Percentiles rank a stretch among this genome's conserved stretches.
Conservation (phyloP, 352 stramenopile genomes). For the Globisporangium rhizosaccharum region DNA sequence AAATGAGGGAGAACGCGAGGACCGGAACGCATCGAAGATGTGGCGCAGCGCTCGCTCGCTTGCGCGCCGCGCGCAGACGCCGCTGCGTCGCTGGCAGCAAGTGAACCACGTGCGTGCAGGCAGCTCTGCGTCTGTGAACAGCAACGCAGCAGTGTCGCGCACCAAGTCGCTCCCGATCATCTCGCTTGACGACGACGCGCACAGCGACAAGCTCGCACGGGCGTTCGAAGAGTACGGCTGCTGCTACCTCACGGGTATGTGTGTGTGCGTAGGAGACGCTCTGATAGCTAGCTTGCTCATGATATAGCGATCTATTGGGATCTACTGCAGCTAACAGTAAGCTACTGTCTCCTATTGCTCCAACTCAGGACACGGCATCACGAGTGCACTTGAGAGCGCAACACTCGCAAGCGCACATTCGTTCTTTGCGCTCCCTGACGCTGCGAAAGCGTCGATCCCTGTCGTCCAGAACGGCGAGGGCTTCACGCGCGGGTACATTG, state of each 20-base stretch:
- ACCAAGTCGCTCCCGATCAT: constrained; percentile 35
- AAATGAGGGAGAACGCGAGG: not conserved
- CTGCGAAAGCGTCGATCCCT: constrained; percentile 48
- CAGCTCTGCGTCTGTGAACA: not conserved
- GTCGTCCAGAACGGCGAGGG: constrained; percentile 58
- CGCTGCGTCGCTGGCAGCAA: not conserved
- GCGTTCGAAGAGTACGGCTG: constrained; percentile 69
- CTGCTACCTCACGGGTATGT: constrained; percentile 55
- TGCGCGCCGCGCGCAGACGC: not conserved
- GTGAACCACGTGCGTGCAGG: constrained; percentile 3
- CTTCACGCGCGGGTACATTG: constrained; percentile 78
- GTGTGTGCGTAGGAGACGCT: too few relatives aligned
- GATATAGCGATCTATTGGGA: not conserved
- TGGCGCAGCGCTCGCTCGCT: not conserved
- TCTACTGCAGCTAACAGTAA: not conserved
- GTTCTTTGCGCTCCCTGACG: constrained; percentile 52
- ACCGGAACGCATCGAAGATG: not conserved
- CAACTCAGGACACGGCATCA: constrained; percentile 45
- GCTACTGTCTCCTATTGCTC: not conserved
- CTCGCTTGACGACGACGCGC: constrained; percentile 49
- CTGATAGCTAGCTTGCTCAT: too few relatives aligned
- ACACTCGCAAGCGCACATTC: constrained; percentile 50
- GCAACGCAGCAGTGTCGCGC: constrained; percentile 8
- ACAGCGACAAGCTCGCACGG: constrained; percentile 35
- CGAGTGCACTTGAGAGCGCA: constrained; percentile 31